phyloP scores from a whole-genome alignment of 2,329 filamentous ascomycete genomes.

The Ophiostoma perfectum region DNA sequence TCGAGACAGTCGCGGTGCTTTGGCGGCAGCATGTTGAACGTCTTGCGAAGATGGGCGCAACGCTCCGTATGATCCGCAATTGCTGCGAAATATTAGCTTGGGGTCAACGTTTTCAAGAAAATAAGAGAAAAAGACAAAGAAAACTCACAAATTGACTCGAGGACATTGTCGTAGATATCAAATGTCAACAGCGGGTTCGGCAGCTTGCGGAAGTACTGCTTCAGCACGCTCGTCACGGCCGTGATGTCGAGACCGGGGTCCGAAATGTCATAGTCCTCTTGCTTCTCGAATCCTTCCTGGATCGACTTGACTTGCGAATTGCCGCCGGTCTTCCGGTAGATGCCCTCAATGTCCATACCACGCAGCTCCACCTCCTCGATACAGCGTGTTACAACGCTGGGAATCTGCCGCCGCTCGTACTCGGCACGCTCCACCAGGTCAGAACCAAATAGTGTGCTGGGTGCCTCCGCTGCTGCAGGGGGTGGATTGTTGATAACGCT shows the following conservation, averaged over 20 bases:
- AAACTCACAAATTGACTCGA: constrained; percentile 69
- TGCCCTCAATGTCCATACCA: constrained; percentile 95
- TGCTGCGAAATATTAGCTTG: constrained; percentile 38
- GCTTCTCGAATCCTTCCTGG: constrained; percentile 85
- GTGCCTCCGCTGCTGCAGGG: constrained; percentile 43
- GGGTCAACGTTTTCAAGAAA: background rate
- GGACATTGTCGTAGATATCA: constrained; percentile 81
- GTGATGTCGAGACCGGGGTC: constrained; percentile 93
- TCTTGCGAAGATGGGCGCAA: constrained; percentile 63
- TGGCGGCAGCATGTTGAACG: constrained; percentile 72
- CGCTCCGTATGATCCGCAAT: constrained; percentile 62
- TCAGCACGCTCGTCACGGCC: constrained; percentile 88
- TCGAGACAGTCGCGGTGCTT: constrained; percentile 85
- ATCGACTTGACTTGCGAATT: constrained; percentile 85
- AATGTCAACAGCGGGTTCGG: constrained; percentile 86
- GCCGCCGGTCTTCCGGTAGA: constrained; percentile 95
- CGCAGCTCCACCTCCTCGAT: constrained; percentile 94
- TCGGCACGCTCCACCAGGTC: constrained; percentile 82
- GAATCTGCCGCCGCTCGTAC: constrained; percentile 82
- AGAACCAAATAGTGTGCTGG: constrained; percentile 72
- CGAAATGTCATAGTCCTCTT: constrained; percentile 82
- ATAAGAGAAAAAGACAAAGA: background rate
- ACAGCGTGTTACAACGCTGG: constrained; percentile 83
- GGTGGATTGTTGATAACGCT: constrained; percentile 35
- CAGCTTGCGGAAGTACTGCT: constrained; percentile 95